Evolutionary conservation across 1,284 basidiomycete genomes (phyloP).

Genomic region (Leccinum solheimii): DNA sequence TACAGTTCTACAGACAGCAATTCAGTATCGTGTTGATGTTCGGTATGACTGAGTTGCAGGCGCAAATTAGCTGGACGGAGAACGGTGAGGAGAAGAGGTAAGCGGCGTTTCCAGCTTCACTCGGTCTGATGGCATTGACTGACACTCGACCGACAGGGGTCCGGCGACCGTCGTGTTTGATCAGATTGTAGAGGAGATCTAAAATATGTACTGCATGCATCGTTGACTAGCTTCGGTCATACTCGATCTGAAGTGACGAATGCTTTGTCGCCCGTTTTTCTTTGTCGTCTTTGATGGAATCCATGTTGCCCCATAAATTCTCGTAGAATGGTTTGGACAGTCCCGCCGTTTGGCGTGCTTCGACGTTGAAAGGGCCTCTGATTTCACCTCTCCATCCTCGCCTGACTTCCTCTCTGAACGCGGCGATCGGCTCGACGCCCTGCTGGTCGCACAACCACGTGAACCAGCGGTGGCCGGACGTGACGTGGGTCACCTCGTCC

Average conservation of each 20-base stretch:
- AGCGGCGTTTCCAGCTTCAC: neutral
- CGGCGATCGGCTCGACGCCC: no score
- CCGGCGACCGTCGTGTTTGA: conserved; percentile 37
- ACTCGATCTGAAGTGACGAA: neutral
- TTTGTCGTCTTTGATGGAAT: neutral
- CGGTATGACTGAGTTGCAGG: no score
- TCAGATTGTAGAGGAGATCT: conserved; percentile 34
- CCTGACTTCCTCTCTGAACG: neutral
- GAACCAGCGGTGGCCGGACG: neutral
- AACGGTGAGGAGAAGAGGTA: conserved; percentile 32
- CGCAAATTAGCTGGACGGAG: conserved; percentile 13
- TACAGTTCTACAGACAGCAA: no score
- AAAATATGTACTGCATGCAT: neutral
- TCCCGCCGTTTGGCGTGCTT: neutral
- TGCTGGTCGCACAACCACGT: no score
- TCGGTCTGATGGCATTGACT: neutral
- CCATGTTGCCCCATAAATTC: neutral
- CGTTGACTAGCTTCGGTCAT: neutral
- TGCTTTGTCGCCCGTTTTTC: neutral
- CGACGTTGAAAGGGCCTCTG: neutral
- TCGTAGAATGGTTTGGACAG: neutral
- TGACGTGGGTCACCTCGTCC: conserved; percentile 2
- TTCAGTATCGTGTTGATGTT: no score
- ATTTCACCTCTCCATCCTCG: neutral
- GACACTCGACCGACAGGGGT: conserved; percentile 24